Evolutionary conservation across 345 rosid species (phyloP).

Genomic region (Boechera stricta): DNA sequence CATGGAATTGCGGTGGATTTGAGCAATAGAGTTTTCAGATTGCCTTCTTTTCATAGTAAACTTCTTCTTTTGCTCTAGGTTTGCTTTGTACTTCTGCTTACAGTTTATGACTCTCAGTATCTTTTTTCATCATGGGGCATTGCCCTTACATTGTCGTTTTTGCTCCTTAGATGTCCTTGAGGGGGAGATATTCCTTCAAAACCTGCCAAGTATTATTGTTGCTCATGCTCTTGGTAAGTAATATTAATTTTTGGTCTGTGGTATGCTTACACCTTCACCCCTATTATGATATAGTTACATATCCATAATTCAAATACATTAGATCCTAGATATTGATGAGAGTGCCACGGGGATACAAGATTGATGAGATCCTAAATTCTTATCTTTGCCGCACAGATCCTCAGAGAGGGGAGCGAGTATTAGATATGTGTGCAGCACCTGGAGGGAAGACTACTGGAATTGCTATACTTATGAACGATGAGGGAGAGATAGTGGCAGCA

Average conservation of each 20-base stretch:
- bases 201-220: slow-evolving; percentile 86
- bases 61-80: slow-evolving; percentile 28
- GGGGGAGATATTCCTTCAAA: slow-evolving; percentile 97
- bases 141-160: slow-evolving; percentile 29
- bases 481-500: slow-evolving; percentile 89
- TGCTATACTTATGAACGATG: slow-evolving; percentile 86
- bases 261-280: slow-evolving; percentile 20
- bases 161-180: slow-evolving; percentile 77
- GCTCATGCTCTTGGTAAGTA: slow-evolving; percentile 89
- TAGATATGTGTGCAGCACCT: slow-evolving; percentile 99
- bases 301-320: not conserved
- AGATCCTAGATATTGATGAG: slow-evolving; percentile 1
- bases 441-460: slow-evolving; percentile 99
- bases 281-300: slow-evolving; percentile 1
- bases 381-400: slow-evolving; percentile 65
- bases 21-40: slow-evolving; percentile 70
- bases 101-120: slow-evolving; percentile 32
- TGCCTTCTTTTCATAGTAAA: slow-evolving; percentile 86
- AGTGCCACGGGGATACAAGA: not conserved
- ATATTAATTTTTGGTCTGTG: not conserved
- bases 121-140: slow-evolving; percentile 16
- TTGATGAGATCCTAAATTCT: slow-evolving; percentile 2
- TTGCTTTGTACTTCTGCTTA: slow-evolving; percentile 15
- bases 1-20: slow-evolving; percentile 89
- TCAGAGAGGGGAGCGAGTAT: slow-evolving; percentile 84